Percentiles rank a stretch among this genome's conserved stretches.
Conservation (phyloP, 768 basidiomycete species). For the Tephrocybe rancida region DNA sequence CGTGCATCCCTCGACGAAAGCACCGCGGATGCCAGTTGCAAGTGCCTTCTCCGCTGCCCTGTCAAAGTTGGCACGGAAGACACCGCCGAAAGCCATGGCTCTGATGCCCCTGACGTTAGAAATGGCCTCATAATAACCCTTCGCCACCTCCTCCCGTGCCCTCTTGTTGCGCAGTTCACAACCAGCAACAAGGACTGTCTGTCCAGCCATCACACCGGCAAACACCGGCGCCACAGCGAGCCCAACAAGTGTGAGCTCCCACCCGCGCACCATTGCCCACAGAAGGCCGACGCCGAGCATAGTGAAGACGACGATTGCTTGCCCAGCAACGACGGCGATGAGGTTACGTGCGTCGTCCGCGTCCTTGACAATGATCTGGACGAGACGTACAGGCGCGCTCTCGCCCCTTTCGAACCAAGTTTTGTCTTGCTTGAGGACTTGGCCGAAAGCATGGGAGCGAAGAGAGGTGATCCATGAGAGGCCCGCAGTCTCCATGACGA, state of each 20-base stretch:
- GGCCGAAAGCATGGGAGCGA: constrained; percentile 55
- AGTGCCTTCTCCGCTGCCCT: constrained; percentile 61
- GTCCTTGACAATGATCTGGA: constrained; percentile 84
- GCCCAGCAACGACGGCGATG: constrained; percentile 71
- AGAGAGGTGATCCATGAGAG: constrained; percentile 75
- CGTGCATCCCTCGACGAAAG: constrained; percentile 84
- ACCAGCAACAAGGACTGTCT: constrained; percentile 69
- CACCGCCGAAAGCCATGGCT: constrained; percentile 78
- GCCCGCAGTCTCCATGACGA: constrained; percentile 74
- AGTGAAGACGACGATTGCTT: constrained; percentile 68
- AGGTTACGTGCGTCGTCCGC: constrained; percentile 85
- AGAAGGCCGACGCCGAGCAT: constrained; percentile 86
- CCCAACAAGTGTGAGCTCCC: constrained; percentile 93
- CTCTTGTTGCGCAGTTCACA: constrained; percentile 83
- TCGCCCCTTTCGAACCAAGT: constrained; percentile 78
- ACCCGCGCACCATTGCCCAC: constrained; percentile 88
- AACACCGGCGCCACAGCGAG: constrained; percentile 88
- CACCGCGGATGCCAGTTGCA: constrained; percentile 72
- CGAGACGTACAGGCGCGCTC: constrained; percentile 61
- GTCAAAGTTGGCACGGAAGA: constrained; percentile 74
- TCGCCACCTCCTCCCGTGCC: constrained; percentile 83
- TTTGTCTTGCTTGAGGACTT: constrained; percentile 80
- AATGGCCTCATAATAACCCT: constrained; percentile 83
- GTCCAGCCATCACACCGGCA: constrained; percentile 69
- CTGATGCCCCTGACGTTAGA: constrained; percentile 86